Percentiles rank a stretch among this genome's conserved stretches.
Conservation (phyloP, 2,329 filamentous ascomycete species). For the Neofusicoccum parvum region DNA sequence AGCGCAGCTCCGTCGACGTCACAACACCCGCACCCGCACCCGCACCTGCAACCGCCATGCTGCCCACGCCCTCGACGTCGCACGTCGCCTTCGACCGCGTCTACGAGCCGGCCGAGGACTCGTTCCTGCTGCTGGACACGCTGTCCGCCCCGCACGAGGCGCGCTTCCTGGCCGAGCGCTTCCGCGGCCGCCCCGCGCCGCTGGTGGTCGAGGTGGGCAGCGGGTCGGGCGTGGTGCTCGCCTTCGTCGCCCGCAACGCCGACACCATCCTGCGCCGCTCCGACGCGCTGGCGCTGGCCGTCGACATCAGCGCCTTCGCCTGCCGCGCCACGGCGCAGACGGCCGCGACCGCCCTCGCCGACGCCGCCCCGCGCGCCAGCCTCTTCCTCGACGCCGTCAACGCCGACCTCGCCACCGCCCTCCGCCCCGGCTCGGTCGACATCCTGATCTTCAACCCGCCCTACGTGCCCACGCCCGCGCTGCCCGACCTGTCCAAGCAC, state of each 20-base stretch:
- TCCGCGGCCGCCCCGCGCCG: constrained; percentile 46
- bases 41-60: constrained; percentile 57
- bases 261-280: constrained; percentile 69
- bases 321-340: constrained; percentile 76
- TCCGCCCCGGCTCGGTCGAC: constrained; percentile 67
- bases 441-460: constrained; percentile 95
- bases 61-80: constrained; percentile 90
- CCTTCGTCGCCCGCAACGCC: constrained; percentile 80
- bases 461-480: constrained; percentile 82
- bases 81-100: constrained; percentile 87
- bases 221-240: constrained; percentile 91
- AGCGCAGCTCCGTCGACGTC: not conserved
- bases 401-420: constrained; percentile 68
- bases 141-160: constrained; percentile 72
- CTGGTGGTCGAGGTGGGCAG: constrained; percentile 84
- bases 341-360: constrained; percentile 54
- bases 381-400: constrained; percentile 67
- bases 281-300: constrained; percentile 70
- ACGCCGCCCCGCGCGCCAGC: constrained; percentile 22
- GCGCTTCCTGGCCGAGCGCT: constrained; percentile 67
- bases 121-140: constrained; percentile 89
- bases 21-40: not conserved
- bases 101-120: constrained; percentile 96
- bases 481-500: constrained; percentile 60
- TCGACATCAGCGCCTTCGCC: constrained; percentile 85